phyloP scores from a whole-genome alignment of 2,329 filamentous ascomycete species.

The Gyromitra esculenta region DNA sequence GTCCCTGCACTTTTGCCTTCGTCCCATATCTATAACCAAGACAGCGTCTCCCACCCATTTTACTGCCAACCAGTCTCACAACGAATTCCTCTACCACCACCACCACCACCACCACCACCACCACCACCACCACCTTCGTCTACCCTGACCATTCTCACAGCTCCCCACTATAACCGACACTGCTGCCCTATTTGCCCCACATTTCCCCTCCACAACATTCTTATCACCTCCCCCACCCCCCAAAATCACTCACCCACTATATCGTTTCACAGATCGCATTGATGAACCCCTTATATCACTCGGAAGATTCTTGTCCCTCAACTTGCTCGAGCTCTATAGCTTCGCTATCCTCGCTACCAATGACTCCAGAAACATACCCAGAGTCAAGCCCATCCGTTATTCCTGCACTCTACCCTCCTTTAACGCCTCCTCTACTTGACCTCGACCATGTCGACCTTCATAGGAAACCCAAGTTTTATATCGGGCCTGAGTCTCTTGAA shows the following conservation, averaged over 20 bases:
- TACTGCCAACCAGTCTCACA: constrained; percentile 20
- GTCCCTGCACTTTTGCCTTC: constrained; percentile 25
- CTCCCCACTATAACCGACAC: not conserved
- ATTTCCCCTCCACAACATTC: not conserved
- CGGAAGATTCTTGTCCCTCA: constrained; percentile 54
- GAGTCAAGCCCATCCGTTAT: constrained; percentile 47
- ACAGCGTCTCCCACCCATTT: constrained; percentile 35
- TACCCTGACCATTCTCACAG: not conserved
- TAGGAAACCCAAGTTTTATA: constrained; percentile 47
- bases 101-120: constrained; percentile 13
- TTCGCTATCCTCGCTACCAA: constrained; percentile 53
- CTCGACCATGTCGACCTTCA: constrained; percentile 41
- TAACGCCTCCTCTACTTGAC: constrained; percentile 50
- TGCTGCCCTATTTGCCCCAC: constrained; percentile 14
- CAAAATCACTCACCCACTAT: not conserved
- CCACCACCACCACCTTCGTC: constrained; percentile 4
- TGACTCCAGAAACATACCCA: constrained; percentile 54
- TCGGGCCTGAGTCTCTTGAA: constrained; percentile 52
- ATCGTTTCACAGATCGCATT: constrained; percentile 42
- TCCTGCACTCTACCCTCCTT: constrained; percentile 52
- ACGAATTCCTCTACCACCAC: constrained; percentile 21
- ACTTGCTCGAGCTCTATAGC: constrained; percentile 55
- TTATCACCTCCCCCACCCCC: constrained; percentile 1
- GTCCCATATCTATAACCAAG: constrained; percentile 39
- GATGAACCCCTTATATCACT: constrained; percentile 55